Evolutionary conservation across 2,329 filamentous ascomycete genomes (phyloP).

Genomic region (Xylaria sp.): DNA sequence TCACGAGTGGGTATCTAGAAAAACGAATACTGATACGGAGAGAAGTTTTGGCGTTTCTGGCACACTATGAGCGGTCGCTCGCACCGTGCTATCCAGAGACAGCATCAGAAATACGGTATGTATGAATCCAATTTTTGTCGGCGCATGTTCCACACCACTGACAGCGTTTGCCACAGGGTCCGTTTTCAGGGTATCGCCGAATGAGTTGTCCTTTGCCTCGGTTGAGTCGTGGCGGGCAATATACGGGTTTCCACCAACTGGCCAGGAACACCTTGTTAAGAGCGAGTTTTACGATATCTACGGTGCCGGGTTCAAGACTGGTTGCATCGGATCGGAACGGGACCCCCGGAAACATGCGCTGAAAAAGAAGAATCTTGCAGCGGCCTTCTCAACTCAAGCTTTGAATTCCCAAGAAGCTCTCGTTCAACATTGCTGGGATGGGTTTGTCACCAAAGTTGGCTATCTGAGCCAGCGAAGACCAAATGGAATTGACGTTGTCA

Average conservation of each 20-base stretch:
- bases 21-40: too few species aligned
- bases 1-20: too few species aligned
- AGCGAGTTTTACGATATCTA: conserved; percentile 22
- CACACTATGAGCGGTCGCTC: background rate
- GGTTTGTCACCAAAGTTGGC: background rate
- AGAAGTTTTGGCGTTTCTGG: too few species aligned
- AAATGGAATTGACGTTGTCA: background rate
- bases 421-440: background rate
- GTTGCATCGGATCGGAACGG: conserved; percentile 24
- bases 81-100: background rate
- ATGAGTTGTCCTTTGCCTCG: conserved; percentile 29
- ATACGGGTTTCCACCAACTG: conserved; percentile 20
- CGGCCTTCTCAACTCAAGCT: background rate
- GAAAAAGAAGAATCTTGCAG: conserved; percentile 2
- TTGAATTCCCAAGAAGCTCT: background rate
- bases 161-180: too few species aligned
- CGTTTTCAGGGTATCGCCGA: conserved; percentile 26
- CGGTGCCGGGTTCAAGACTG: conserved; percentile 12
- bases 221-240: conserved; percentile 28
- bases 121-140: too few species aligned
- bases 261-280: background rate
- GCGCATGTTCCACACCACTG: too few species aligned
- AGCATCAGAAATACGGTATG: background rate
- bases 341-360: conserved; percentile 11
- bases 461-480: background rate